These are phyloP conservation scores for Salix viminalis DNA, from an alignment of 345 rosid species.

Conservation along the genomic window DNA sequence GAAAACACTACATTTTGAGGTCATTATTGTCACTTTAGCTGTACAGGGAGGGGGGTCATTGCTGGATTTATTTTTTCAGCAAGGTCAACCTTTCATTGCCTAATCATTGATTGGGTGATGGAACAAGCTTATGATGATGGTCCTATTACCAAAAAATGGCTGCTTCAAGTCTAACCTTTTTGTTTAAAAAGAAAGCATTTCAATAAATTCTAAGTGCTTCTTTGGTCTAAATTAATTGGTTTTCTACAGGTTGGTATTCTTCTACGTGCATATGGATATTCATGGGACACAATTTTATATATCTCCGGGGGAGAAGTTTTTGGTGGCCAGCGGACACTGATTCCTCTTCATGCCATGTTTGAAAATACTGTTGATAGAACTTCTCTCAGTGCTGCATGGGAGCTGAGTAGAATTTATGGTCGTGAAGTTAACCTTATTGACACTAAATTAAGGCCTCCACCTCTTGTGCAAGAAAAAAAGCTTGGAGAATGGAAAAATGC, in stretches of 20 bases:
- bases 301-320: conserved; percentile 94
- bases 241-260: conserved; percentile 78
- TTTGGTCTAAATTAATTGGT: conserved; percentile 1
- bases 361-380: conserved; percentile 90
- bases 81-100: background rate
- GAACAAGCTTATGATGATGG: background rate
- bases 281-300: conserved; percentile 81
- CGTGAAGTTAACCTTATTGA: conserved; percentile 63
- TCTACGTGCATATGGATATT: conserved; percentile 88
- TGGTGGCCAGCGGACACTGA: conserved; percentile 86
- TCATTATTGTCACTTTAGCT: background rate
- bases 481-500: conserved; percentile 53
- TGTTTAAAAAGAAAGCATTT: background rate
- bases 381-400: conserved; percentile 82
- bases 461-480: conserved; percentile 52
- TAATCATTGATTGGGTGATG: background rate
- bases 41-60: background rate
- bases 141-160: background rate
- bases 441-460: conserved; percentile 38
- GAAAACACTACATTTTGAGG: background rate
- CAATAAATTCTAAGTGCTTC: background rate
- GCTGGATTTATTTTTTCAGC: background rate
- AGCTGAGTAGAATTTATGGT: conserved; percentile 79
- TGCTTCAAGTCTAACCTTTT: background rate
- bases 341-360: conserved; percentile 87